Base-by-base conservation (phyloP, 441 rosid species). In the Erysimum pusillum region DNA sequence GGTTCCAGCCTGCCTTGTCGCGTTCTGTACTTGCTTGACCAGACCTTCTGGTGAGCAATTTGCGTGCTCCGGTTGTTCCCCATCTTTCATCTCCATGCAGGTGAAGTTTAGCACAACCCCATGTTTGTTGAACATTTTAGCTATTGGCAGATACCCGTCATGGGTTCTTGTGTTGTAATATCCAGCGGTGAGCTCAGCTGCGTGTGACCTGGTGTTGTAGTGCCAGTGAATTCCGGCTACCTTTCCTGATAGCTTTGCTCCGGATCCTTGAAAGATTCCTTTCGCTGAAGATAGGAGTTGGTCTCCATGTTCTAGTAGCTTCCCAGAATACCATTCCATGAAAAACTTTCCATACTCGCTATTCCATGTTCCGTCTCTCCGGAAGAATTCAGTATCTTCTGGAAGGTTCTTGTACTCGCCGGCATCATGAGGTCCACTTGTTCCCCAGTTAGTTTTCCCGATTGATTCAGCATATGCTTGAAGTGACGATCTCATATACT, bases 171-270 rank as follows among this genome's bases (percentile, higher is more conserved):
- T 95, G 70, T 95, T 92, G 35, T 88, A 84, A 79, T 95, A 95
- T 36, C 98, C 98, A 2, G 98, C 94, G 13, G 97, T 90, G 36
- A 90, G 92, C 86, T 95, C 99, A 48, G 99, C 94, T 3, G 97
- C 94, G 60, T 95, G 99, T 36, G 99, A 92, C 82, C 98, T 91
- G 36, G 98, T 88, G 87, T 82, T 79, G 84, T 92, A 88, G 67
- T 92, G 99, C 99, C 98, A 94, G 76, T 94, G 97, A 71, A 94
- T 94, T 34, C 99, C 94, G 0, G 97, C 99, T 57, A 94, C 84
- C 76, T 95, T 92, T 32, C 91, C 98, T 0, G 96, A 95, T 34
- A 91, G 80, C 77, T 83, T 87, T 58, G 83, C 87, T 68, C 91
- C 89, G 5, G 82, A 85, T 79, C 93, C 93, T 75, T 87, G 92